Evolutionary conservation across 371 early-diverging fungal species (phyloP).

Genomic region (Mortierella sp.): DNA sequence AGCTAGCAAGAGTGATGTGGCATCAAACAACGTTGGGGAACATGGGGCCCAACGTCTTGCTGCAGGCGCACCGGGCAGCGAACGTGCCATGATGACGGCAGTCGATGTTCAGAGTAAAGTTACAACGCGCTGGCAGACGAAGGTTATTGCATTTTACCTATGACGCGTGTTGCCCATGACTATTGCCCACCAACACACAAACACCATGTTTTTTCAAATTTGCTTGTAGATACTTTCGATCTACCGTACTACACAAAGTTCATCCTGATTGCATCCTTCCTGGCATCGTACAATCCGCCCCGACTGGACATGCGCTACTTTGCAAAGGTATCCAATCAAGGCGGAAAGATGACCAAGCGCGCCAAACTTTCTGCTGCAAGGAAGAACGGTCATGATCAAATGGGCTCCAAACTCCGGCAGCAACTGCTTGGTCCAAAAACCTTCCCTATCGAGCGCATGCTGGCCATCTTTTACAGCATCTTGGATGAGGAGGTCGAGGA

Average conservation of each 20-base stretch:
- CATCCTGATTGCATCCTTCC: slow-evolving; percentile 86
- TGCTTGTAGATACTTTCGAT: slow-evolving; percentile 69
- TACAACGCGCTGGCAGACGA: no score
- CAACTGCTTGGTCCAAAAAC: slow-evolving; percentile 91
- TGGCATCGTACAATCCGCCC: slow-evolving; percentile 95
- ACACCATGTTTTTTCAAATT: no score
- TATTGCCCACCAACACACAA: no score
- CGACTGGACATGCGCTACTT: slow-evolving; percentile 88
- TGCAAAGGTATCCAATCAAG: slow-evolving; percentile 67
- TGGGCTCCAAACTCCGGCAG: slow-evolving; percentile 74
- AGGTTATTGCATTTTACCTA: no score
- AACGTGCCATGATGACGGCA: slow-evolving; percentile 41
- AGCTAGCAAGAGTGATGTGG: neutral
- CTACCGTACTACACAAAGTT: slow-evolving; percentile 86
- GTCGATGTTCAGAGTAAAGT: slow-evolving; percentile 38
- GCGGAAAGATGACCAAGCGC: slow-evolving; percentile 63
- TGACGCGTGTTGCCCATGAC: no score
- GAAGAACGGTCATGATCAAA: slow-evolving; percentile 56
- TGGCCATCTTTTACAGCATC: slow-evolving; percentile 95
- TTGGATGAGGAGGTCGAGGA: slow-evolving; percentile 76
- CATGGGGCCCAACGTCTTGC: neutral
- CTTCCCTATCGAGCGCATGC: slow-evolving; percentile 92
- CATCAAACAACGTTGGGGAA: neutral
- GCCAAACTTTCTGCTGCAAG: slow-evolving; percentile 58
- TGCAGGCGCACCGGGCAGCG: slow-evolving; percentile 22